Conservation (phyloP, 768 basidiomycete species). For the Infundibulicybe gibba region DNA sequence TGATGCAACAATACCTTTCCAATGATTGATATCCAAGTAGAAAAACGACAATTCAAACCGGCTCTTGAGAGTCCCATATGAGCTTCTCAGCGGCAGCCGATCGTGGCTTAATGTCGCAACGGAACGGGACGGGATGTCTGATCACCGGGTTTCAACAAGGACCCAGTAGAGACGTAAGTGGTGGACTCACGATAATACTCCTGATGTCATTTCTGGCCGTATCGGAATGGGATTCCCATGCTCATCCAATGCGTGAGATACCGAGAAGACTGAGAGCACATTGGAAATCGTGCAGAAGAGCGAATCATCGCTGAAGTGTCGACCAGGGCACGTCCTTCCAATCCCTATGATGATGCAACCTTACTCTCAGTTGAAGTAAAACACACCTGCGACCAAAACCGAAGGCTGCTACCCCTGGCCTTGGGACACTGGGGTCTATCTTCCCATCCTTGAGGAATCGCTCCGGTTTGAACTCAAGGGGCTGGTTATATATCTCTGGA, state of each 20-base stretch:
- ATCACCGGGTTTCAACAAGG: not conserved
- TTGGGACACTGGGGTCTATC: not conserved
- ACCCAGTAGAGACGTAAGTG: not conserved
- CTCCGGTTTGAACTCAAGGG: not conserved
- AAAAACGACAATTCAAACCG: too few relatives aligned
- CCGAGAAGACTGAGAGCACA: conserved; percentile 17
- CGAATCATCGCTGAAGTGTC: conserved; percentile 15
- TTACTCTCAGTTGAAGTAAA: not conserved
- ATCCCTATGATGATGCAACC: too few relatives aligned
- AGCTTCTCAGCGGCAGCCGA: conserved; percentile 8
- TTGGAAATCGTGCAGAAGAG: conserved; percentile 18
- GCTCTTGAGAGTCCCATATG: not conserved
- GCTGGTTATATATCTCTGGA: not conserved
- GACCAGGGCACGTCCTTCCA: conserved; percentile 20
- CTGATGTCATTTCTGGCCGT: conserved; percentile 12
- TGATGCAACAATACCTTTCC: too few relatives aligned
- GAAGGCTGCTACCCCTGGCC: conserved; percentile 3
- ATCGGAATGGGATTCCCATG: conserved; percentile 10
- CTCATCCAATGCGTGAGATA: conserved; percentile 14
- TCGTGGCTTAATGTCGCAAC: conserved; percentile 13
- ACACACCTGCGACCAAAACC: conserved; percentile 8
- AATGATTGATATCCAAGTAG: too few relatives aligned
- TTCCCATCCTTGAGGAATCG: conserved; percentile 4
- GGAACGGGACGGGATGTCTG: conserved; percentile 11
- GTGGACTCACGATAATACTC: not conserved